Base-by-base conservation (phyloP, 148 eudicot genomes). In the Dianthus caryophyllus region DNA sequence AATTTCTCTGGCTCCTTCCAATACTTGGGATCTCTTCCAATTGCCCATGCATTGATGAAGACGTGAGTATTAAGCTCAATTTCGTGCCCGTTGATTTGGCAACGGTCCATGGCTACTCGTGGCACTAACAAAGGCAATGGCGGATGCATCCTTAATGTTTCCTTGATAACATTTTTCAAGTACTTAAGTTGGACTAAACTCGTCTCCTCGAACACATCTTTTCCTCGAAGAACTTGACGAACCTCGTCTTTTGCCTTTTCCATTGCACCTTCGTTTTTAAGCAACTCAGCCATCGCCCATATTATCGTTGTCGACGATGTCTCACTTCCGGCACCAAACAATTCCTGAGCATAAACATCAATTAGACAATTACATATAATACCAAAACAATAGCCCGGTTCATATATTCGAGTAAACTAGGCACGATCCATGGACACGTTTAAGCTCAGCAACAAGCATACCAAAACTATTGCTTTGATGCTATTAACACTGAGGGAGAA, bases 271-370 rank as follows among this genome's bases (percentile, higher is more conserved):
- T 72, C 80, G 24, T 76, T 73, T 61, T 69, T 80, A 50, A 77
- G 36, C 18, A 80, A 65, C 43, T 80, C 83, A 9, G 73, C 64
- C 61, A 80, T 66, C 9, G 80, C 70, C 83, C 80, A 76, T 5
- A 76, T 76, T 2, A 80, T 5, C 2, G 64, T 16, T 2, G 75
- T 61, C 16, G 77, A 66, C 25, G 75, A 44, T 4, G 83, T 80
- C 7, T 80, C 83, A 17, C 75, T 77, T 61, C 80, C 80, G 5
- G 70, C 75, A 7, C 56, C 48, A 44, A 72, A 77, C 13, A 53
- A 15, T 9, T 56, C 66, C 51, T 43, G 16, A 53, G 10, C 8
- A 16, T 8, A 54, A 53, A 24, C 1, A 14, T 25, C 2, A 2
- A 53, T 12, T 8, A 22, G 58, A 33, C 38, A 33, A 33, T 2